phyloP scores from a whole-genome alignment of 2,329 filamentous ascomycete species.

The Apiospora marii region DNA sequence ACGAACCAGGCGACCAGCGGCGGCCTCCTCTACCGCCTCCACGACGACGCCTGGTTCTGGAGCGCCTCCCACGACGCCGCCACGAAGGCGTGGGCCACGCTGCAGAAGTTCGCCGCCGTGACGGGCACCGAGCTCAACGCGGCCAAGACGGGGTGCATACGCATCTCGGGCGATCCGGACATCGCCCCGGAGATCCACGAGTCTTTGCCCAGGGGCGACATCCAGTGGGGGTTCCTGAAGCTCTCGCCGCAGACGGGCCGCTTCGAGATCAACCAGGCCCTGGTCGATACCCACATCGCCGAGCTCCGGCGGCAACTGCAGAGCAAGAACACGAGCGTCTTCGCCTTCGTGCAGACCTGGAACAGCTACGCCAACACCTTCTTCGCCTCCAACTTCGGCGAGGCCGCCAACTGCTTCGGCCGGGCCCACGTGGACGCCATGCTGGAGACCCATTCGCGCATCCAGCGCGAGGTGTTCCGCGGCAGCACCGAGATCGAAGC shows the following conservation, averaged over 20 bases:
- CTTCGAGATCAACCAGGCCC: slow-evolving; percentile 66
- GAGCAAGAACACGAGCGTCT: slow-evolving; percentile 58
- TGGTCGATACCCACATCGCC: slow-evolving; percentile 66
- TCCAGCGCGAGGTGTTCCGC: slow-evolving; percentile 56
- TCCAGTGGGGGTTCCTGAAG: slow-evolving; percentile 64
- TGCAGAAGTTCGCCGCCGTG: slow-evolving; percentile 60
- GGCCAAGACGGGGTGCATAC: slow-evolving; percentile 57
- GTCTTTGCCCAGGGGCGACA: slow-evolving; percentile 54
- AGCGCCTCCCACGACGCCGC: slow-evolving; percentile 58
- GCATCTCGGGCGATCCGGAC: slow-evolving; percentile 43
- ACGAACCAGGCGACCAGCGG: slow-evolving; percentile 66
- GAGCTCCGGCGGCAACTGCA: slow-evolving; percentile 66
- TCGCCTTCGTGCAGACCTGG: slow-evolving; percentile 57
- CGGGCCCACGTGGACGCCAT: slow-evolving; percentile 60
- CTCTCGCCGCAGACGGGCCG: slow-evolving; percentile 59
- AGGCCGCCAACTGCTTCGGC: slow-evolving; percentile 60
- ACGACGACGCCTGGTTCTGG: slow-evolving; percentile 76
- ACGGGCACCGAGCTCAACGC: slow-evolving; percentile 66
- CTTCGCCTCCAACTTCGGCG: slow-evolving; percentile 61
- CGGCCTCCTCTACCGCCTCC: slow-evolving; percentile 64
- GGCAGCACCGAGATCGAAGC: slow-evolving; percentile 28
- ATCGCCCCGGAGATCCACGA: slow-evolving; percentile 36
- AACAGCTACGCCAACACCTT: slow-evolving; percentile 61
- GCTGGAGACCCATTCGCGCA: slow-evolving; percentile 56
- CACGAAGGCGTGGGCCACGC: slow-evolving; percentile 65